Evolutionary conservation across 257 asterid genomes (phyloP).

Genomic region (Salvia miltiorrhiza): DNA sequence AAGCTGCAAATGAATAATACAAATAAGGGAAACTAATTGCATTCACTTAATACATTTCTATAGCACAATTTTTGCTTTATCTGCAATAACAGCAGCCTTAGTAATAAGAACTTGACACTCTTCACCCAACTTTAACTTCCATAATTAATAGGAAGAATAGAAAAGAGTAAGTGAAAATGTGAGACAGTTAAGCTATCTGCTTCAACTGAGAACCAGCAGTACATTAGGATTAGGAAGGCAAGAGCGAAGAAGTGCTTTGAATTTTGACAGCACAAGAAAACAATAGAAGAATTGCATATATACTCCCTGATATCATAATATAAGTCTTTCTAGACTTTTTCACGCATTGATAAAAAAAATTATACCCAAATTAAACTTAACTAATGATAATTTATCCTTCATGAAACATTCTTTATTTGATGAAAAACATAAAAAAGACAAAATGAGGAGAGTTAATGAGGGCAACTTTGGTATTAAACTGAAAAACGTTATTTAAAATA

Average conservation of each 20-base stretch:
- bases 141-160: background rate
- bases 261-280: background rate
- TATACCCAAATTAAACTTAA: too few relatives aligned
- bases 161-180: background rate
- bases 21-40: background rate
- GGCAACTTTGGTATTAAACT: too few relatives aligned
- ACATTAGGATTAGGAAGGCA: background rate
- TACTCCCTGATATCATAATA: too few relatives aligned
- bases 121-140: background rate
- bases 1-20: constrained; percentile 42
- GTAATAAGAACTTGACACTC: background rate
- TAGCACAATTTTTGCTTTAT: background rate
- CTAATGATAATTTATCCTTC: too few relatives aligned
- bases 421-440: too few relatives aligned
- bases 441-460: too few relatives aligned
- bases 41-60: background rate
- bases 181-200: background rate
- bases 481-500: too few relatives aligned
- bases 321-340: too few relatives aligned
- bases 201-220: background rate
- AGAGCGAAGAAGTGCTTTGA: background rate
- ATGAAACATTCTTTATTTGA: too few relatives aligned
- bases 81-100: background rate
- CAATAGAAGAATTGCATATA: too few relatives aligned
- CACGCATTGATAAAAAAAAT: too few relatives aligned